Evolutionary conservation across 176 grass and related monocot genomes (phyloP).

Genomic region (Microstegium vimineum): DNA sequence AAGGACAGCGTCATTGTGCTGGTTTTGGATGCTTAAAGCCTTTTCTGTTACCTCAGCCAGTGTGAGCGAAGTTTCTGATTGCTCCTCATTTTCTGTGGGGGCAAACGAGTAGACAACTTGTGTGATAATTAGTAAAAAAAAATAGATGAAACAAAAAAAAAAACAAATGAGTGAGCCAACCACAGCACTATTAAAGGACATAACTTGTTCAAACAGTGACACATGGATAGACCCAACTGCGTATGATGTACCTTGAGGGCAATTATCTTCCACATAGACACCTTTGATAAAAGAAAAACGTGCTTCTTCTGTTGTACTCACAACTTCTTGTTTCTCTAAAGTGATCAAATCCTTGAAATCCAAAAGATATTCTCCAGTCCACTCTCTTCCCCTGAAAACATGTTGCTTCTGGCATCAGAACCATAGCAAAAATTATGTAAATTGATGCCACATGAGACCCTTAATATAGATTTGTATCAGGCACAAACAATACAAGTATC

Average conservation of each 20-base stretch:
- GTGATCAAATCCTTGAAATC: constrained; percentile 81
- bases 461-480: not conserved
- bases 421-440: not conserved
- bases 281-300: constrained; percentile 95
- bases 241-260: constrained; percentile 24
- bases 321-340: constrained; percentile 30
- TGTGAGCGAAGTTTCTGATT: constrained; percentile 39
- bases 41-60: constrained; percentile 64
- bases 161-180: not conserved
- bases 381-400: constrained; percentile 72
- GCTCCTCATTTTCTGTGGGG: constrained; percentile 44
- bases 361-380: constrained; percentile 88
- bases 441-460: not conserved
- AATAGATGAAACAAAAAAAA: too few relatives aligned
- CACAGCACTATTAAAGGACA: not conserved
- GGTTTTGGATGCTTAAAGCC: constrained; percentile 41
- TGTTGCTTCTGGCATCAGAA: not conserved
- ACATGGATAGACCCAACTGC: not conserved
- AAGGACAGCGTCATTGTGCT: constrained; percentile 47
- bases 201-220: not conserved
- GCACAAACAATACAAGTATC: not conserved
- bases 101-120: constrained; percentile 3
- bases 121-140: not conserved
- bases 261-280: constrained; percentile 72
- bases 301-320: constrained; percentile 56